phyloP scores from a whole-genome alignment of 2,329 filamentous ascomycete species.

The Dactylonectria macrodidyma region DNA sequence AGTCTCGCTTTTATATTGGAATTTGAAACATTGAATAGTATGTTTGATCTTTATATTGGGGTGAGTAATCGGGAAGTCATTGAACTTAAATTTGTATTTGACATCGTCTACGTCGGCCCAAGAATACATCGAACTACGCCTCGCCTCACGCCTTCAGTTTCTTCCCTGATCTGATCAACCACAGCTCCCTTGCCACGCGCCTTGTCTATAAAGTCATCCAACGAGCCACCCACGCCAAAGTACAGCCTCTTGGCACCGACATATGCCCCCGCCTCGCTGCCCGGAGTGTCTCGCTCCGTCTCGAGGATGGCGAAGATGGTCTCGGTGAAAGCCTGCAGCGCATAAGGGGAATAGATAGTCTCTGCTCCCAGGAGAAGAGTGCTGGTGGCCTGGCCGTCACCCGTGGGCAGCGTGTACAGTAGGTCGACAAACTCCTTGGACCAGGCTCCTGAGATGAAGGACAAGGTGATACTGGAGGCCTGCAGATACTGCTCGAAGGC shows the following conservation, averaged over 20 bases:
- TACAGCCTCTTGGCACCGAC: slow-evolving; percentile 86
- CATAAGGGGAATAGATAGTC: slow-evolving; percentile 86
- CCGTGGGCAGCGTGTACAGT: slow-evolving; percentile 58
- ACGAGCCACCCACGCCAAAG: slow-evolving; percentile 87
- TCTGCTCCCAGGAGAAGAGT: slow-evolving; percentile 80
- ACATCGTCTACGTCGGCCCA: slow-evolving; percentile 21
- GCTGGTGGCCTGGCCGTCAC: slow-evolving; percentile 26
- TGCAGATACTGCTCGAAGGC: slow-evolving; percentile 71
- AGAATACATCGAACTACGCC: slow-evolving; percentile 70
- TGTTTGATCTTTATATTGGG: not conserved
- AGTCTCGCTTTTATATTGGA: slow-evolving; percentile 21
- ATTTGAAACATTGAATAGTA: not conserved
- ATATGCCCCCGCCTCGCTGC: slow-evolving; percentile 70
- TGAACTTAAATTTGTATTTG: slow-evolving; percentile 22
- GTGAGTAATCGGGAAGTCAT: not conserved
- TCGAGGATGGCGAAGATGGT: slow-evolving; percentile 73
- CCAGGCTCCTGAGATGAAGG: slow-evolving; percentile 84
- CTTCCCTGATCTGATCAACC: slow-evolving; percentile 69
- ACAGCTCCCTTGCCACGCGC: slow-evolving; percentile 64
- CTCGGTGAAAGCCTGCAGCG: slow-evolving; percentile 77
- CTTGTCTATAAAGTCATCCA: slow-evolving; percentile 78
- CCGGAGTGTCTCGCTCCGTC: slow-evolving; percentile 53
- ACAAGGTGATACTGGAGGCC: slow-evolving; percentile 67
- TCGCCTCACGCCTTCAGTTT: slow-evolving; percentile 72
- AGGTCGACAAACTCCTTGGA: slow-evolving; percentile 74